phyloP scores from a whole-genome alignment of 345 rosid species.

The Gossypium turneri region DNA sequence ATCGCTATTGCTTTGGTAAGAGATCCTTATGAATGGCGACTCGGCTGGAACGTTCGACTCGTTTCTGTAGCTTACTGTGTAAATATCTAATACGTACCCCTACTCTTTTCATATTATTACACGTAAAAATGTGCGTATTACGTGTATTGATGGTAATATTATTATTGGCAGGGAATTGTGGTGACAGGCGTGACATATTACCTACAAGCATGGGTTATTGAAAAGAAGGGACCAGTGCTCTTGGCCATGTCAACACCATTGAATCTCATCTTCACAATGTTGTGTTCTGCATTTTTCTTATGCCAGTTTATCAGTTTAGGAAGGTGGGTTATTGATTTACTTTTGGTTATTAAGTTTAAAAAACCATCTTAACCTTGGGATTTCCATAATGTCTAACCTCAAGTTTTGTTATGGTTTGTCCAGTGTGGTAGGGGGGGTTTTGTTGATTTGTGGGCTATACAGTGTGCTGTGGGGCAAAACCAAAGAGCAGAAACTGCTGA shows the following conservation, averaged over 20 bases:
- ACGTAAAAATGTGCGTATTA: background rate
- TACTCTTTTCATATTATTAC: background rate
- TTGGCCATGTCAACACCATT: conserved; percentile 88
- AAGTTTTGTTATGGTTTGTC: conserved; percentile 13
- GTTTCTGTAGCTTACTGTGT: conserved; percentile 79
- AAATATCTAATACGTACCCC: conserved; percentile 15
- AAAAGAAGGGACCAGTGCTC: conserved; percentile 87
- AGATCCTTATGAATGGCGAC: conserved; percentile 65
- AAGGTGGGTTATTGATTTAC: conserved; percentile 40
- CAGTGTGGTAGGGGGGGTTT: conserved; percentile 66
- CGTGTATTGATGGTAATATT: background rate
- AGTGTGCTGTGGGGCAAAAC: conserved; percentile 84
- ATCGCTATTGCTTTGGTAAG: conserved; percentile 78
- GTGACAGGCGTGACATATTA: conserved; percentile 86
- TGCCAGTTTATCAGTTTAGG: conserved; percentile 64
- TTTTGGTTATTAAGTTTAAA: background rate
- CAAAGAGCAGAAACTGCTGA: conserved; percentile 40
- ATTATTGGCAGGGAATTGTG: conserved; percentile 57
- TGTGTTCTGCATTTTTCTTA: conserved; percentile 55
- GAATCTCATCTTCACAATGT: conserved; percentile 55
- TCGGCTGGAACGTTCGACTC: conserved; percentile 80
- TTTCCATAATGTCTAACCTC: conserved; percentile 4
- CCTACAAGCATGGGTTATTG: conserved; percentile 88
- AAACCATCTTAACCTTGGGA: background rate
- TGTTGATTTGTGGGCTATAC: conserved; percentile 74